Conservation (phyloP, 768 basidiomycete genomes). For the Paxillus ammoniavirescens region DNA sequence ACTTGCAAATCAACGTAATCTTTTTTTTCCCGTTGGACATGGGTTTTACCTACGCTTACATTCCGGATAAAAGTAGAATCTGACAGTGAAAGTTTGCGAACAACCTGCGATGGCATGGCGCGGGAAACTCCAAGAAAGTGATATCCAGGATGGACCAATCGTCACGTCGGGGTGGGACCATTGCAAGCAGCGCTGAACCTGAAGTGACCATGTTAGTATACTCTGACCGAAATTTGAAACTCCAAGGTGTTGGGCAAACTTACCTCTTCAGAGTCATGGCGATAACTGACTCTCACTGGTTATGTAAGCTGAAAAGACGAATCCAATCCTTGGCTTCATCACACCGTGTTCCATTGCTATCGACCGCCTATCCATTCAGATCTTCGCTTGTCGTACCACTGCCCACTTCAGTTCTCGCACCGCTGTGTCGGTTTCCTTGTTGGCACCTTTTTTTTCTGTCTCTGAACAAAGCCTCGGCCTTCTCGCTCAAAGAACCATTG, state of each 20-base stretch:
- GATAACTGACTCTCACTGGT: no score
- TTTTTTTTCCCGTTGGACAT: conserved; percentile 1
- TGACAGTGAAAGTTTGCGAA: conserved; percentile 2
- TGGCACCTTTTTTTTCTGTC: not conserved
- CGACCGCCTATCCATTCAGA: no score
- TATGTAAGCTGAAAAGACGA: no score
- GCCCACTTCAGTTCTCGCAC: not conserved
- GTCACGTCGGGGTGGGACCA: not conserved
- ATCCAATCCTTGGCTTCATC: no score
- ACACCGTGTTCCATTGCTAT: no score
- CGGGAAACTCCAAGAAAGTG: conserved; percentile 2
- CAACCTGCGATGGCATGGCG: not conserved
- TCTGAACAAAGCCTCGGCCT: not conserved
- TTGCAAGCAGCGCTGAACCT: no score
- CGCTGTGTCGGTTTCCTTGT: not conserved
- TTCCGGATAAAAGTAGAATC: not conserved
- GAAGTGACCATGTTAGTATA: not conserved
- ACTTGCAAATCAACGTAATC: conserved; percentile 4
- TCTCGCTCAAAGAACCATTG: conserved; percentile 3
- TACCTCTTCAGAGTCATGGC: no score
- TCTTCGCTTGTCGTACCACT: no score
- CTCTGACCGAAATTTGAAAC: not conserved
- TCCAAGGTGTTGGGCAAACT: no score
- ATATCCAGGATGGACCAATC: not conserved
- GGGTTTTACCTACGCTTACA: conserved; percentile 8